Percentiles rank a stretch among this genome's conserved stretches.
phyloP scores from a whole-genome alignment of 2,329 filamentous ascomycete species.

The Mycosphaerelloides madeirae region DNA sequence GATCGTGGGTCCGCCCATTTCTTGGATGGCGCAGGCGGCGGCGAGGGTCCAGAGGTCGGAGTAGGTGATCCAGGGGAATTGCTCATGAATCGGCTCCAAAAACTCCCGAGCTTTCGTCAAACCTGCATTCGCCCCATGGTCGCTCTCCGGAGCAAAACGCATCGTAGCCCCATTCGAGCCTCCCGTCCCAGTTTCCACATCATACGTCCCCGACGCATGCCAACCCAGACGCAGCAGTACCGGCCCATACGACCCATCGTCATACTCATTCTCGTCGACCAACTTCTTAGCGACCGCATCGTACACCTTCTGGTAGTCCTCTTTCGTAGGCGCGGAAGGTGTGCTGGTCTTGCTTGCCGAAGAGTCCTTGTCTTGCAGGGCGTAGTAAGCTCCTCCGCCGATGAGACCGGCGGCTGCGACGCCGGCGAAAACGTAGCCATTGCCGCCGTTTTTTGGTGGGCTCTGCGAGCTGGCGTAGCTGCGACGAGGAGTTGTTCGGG shows the following conservation, averaged over 20 bases:
- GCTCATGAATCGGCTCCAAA: slow-evolving; percentile 81
- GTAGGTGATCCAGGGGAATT: slow-evolving; percentile 94
- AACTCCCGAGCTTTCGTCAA: slow-evolving; percentile 83
- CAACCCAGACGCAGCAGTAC: slow-evolving; percentile 87
- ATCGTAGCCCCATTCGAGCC: slow-evolving; percentile 96
- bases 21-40: slow-evolving; percentile 82
- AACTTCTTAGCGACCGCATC: slow-evolving; percentile 74
- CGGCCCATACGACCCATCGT: slow-evolving; percentile 92
- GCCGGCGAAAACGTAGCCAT: slow-evolving; percentile 54
- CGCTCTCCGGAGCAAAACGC: slow-evolving; percentile 84
- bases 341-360: slow-evolving; percentile 36
- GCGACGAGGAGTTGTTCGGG: slow-evolving; percentile 50
- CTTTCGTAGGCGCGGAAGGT: slow-evolving; percentile 67
- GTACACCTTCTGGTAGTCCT: slow-evolving; percentile 95
- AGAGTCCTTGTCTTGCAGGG: slow-evolving; percentile 51
- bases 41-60: slow-evolving; percentile 94
- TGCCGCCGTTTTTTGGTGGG: slow-evolving; percentile 30
- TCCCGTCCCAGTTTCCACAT: slow-evolving; percentile 80
- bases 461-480: slow-evolving; percentile 58
- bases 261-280: slow-evolving; percentile 89
- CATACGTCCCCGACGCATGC: slow-evolving; percentile 91
- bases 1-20: slow-evolving; percentile 85
- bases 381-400: slow-evolving; percentile 63
- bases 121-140: slow-evolving; percentile 91
- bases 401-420: slow-evolving; percentile 52